Percentiles rank a stretch among this genome's conserved stretches.
These are phyloP conservation scores for Diplodia scrobiculata DNA, from an alignment of 2,329 filamentous ascomycete species.

Conservation along the genomic window DNA sequence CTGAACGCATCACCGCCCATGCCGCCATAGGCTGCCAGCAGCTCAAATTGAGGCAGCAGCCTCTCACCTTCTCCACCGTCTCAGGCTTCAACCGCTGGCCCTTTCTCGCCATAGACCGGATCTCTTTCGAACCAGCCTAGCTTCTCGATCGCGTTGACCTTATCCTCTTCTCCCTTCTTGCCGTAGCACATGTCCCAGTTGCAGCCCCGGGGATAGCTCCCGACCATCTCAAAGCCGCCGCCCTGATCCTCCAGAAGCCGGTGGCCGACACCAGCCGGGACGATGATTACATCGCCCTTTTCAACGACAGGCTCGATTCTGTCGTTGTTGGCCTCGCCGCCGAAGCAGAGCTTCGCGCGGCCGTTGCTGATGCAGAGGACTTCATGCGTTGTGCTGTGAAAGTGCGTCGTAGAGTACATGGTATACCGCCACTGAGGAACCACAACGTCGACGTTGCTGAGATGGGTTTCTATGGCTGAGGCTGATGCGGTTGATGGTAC, in stretches of 20 bases:
- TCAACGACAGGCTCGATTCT: constrained; percentile 59
- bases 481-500: constrained; percentile 46
- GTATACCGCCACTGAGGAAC: constrained; percentile 67
- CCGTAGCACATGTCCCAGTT: constrained; percentile 76
- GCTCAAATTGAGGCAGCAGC: constrained; percentile 3
- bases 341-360: constrained; percentile 65
- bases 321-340: constrained; percentile 62
- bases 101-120: constrained; percentile 61
- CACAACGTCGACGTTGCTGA: constrained; percentile 58
- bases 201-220: constrained; percentile 61
- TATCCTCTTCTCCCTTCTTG: constrained; percentile 57
- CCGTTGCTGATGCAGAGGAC: constrained; percentile 63
- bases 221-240: constrained; percentile 66
- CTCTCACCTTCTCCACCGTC: too few species aligned
- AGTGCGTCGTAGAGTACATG: constrained; percentile 68
- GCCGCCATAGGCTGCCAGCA: neutral
- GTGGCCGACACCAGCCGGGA: constrained; percentile 68
- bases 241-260: constrained; percentile 60
- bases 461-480: constrained; percentile 59
- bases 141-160: constrained; percentile 52
- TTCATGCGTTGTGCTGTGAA: constrained; percentile 68
- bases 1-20: neutral
- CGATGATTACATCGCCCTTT: constrained; percentile 64
- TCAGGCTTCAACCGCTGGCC: constrained; percentile 53
- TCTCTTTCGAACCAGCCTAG: constrained; percentile 63